Conservation (phyloP, 2,329 filamentous ascomycete species). For the Talaromyces amestolkiae region DNA sequence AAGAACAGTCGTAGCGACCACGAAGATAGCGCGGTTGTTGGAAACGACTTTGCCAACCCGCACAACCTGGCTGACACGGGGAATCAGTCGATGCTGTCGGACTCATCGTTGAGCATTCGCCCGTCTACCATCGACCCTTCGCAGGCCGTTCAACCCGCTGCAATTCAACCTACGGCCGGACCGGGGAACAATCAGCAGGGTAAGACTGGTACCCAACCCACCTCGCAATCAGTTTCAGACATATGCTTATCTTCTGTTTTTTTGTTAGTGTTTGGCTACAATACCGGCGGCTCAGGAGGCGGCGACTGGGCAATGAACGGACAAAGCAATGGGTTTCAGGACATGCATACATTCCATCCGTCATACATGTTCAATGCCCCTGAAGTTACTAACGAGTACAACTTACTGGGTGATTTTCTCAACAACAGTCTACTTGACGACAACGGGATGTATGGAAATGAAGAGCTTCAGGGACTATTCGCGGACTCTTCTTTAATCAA, state of each 20-base stretch:
- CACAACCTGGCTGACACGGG: slow-evolving; percentile 54
- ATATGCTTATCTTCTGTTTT: not conserved
- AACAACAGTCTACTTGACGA: slow-evolving; percentile 90
- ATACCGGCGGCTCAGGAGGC: slow-evolving; percentile 44
- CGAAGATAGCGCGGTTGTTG: slow-evolving; percentile 57
- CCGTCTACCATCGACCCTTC: slow-evolving; percentile 47
- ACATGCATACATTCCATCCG: slow-evolving; percentile 90
- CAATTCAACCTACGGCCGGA: slow-evolving; percentile 65
- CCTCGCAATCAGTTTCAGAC: not conserved
- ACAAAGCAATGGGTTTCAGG: slow-evolving; percentile 76
- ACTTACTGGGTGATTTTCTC: slow-evolving; percentile 92
- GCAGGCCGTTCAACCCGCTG: slow-evolving; percentile 65
- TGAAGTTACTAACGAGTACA: slow-evolving; percentile 95
- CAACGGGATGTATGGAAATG: slow-evolving; percentile 63
- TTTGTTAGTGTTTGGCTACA: slow-evolving; percentile 67
- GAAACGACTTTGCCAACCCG: slow-evolving; percentile 46
- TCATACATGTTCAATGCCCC: slow-evolving; percentile 94
- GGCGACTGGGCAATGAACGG: slow-evolving; percentile 72
- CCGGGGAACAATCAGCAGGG: slow-evolving; percentile 38
- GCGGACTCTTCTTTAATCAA: slow-evolving; percentile 56
- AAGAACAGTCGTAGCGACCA: slow-evolving; percentile 66
- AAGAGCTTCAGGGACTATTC: slow-evolving; percentile 63
- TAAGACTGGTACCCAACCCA: not conserved
- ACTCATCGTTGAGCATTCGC: slow-evolving; percentile 49
- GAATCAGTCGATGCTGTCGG: slow-evolving; percentile 43